Base-by-base conservation (phyloP, 768 basidiomycete species). In the Tulasnella sp. region DNA sequence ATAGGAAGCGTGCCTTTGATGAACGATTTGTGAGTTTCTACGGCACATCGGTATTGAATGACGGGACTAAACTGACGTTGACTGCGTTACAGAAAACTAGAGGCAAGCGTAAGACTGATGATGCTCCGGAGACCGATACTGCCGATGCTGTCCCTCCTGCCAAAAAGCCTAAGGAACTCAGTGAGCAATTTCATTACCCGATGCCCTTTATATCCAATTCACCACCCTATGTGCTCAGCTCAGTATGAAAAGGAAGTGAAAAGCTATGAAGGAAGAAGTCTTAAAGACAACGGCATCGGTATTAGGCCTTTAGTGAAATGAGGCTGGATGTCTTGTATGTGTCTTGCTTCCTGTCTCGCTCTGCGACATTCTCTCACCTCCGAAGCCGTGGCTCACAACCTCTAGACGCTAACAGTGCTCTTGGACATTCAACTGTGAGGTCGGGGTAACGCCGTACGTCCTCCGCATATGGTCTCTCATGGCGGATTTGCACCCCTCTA, bases 1-100 rank as follows among this genome's bases (percentile, higher is more conserved):
- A 9, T 64, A 84, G 81, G 69, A 83, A 82, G 65, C 76, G 71
- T 50, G 67, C 74, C 7, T 83, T 83, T 66, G 77, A 78, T 57
- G 72, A 74, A 61, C 74, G 81, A 65, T 82, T 82, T 71, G 80
- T 81, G 64, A 65, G 79, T 75, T 23, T 11, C 4, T 40, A 2
- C 15, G 3, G 17, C n/a, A n/a, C n/a, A n/a, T n/a, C n/a, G n/a
- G n/a, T n/a, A n/a, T n/a, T n/a, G n/a, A n/a, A n/a, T n/a, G n/a
- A n/a, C n/a, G n/a, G n/a, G n/a, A n/a, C n/a, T n/a, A n/a, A n/a
- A n/a, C n/a, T n/a, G n/a, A n/a, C n/a, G n/a, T n/a, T 40, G 6
- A 45, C 23, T 2, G 27, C 14, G 27, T 9, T 14, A 23, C 64
- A 82, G 80, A 81, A 75, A 75, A 74, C 69, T 32, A 70, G 80